Conservation (phyloP, 805 yeast genomes). For the Danielozyma ontarioensis region DNA sequence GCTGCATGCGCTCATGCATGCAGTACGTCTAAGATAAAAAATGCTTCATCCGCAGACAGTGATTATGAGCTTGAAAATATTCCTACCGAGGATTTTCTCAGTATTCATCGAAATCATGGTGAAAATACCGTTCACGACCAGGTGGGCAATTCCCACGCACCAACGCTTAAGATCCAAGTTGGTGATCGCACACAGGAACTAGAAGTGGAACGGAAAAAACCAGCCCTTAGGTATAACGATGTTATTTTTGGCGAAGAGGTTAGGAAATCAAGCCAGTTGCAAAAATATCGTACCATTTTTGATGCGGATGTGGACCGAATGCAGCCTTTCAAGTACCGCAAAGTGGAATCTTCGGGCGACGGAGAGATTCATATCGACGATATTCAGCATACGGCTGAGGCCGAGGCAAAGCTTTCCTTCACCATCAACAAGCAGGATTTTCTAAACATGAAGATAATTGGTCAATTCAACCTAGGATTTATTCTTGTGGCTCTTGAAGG, state of each 20-base stretch:
- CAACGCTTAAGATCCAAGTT: background rate
- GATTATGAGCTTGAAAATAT: background rate
- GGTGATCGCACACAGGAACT: slow-evolving; percentile 6
- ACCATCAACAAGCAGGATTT: slow-evolving; percentile 73
- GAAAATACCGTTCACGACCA: too few relatives aligned
- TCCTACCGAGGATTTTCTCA: background rate
- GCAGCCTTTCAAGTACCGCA: background rate
- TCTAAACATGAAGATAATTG: slow-evolving; percentile 68
- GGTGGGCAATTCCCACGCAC: background rate
- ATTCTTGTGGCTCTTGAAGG: slow-evolving; percentile 62
- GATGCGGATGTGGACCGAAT: background rate
- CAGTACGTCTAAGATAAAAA: too few relatives aligned
- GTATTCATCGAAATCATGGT: too few relatives aligned
- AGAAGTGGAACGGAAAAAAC: slow-evolving; percentile 2
- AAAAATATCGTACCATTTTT: too few relatives aligned
- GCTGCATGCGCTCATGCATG: too few relatives aligned
- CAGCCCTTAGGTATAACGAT: background rate
- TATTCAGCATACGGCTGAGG: slow-evolving; percentile 42
- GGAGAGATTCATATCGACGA: slow-evolving; percentile 35
- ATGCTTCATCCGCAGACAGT: too few relatives aligned
- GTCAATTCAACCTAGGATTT: slow-evolving; percentile 95
- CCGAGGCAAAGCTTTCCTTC: slow-evolving; percentile 54
- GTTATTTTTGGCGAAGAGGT: background rate
- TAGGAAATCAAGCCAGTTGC: too few relatives aligned
- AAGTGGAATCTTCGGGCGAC: too few relatives aligned